Evolutionary conservation across 805 yeast species (phyloP).

Genomic region (Candida broadrunensis): DNA sequence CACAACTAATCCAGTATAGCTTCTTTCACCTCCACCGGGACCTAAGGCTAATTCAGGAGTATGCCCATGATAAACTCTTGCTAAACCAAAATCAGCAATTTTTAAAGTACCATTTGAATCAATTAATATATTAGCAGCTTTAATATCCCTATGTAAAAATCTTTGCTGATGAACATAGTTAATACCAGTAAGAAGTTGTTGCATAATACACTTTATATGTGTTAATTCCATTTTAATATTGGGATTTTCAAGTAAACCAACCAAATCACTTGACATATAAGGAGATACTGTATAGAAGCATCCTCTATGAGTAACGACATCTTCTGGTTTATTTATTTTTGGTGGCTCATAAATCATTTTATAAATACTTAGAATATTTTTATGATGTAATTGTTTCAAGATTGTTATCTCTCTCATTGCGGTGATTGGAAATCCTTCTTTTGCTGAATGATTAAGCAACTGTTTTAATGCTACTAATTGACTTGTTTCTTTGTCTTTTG

Average conservation of each 20-base stretch:
- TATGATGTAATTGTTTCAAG: slow-evolving; percentile 65
- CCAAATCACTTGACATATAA: slow-evolving; percentile 87
- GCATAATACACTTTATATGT: slow-evolving; percentile 80
- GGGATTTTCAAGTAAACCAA: slow-evolving; percentile 85
- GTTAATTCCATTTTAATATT: slow-evolving; percentile 54
- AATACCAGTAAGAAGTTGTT: slow-evolving; percentile 76
- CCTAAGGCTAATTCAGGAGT: slow-evolving; percentile 53
- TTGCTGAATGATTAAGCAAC: slow-evolving; percentile 71
- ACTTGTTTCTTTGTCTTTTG: slow-evolving; percentile 51
- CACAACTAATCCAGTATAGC: slow-evolving; percentile 70
- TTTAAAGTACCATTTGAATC: slow-evolving; percentile 75
- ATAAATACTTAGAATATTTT: slow-evolving; percentile 69
- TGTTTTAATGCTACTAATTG: slow-evolving; percentile 83
- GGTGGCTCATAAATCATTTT: slow-evolving; percentile 64
- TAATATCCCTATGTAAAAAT: slow-evolving; percentile 83
- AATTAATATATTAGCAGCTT: slow-evolving; percentile 90
- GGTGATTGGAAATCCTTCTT: slow-evolving; percentile 88
- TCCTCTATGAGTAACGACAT: slow-evolving; percentile 35
- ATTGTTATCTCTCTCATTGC: slow-evolving; percentile 90
- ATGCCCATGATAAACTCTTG: slow-evolving; percentile 66
- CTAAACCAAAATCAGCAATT: slow-evolving; percentile 95
- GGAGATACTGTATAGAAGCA: slow-evolving; percentile 85
- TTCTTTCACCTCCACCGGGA: slow-evolving; percentile 55
- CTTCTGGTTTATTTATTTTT: slow-evolving; percentile 28
- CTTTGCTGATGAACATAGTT: slow-evolving; percentile 68